Conservation (phyloP, 192 early-diverging fungal species). For the Backusella liffmaniae region DNA sequence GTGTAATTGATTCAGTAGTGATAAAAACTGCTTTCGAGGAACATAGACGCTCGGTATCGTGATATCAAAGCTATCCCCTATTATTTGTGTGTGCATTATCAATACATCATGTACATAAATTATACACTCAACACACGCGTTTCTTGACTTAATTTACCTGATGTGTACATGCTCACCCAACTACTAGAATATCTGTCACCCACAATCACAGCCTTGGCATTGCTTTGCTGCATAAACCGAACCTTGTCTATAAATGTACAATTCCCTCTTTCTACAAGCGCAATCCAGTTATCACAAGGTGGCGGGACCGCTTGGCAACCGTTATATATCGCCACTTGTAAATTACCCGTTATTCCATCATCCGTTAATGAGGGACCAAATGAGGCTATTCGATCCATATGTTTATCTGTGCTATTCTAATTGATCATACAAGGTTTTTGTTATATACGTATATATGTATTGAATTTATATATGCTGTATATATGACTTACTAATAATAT, state of each 20-base stretch:
- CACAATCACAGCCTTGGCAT: conserved; percentile 82
- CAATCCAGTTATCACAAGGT: conserved; percentile 60
- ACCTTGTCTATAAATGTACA: conserved; percentile 92
- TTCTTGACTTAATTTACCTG: conserved; percentile 36
- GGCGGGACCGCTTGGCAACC: conserved; percentile 54
- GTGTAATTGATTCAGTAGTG: conserved; percentile 42
- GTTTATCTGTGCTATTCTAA: conserved; percentile 52
- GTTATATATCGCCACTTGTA: conserved; percentile 39
- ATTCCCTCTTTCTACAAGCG: conserved; percentile 81
- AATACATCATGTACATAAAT: background rate
- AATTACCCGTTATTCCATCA: conserved; percentile 64
- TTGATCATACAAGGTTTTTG: background rate
- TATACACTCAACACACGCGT: background rate
- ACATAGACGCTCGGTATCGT: conserved; percentile 89
- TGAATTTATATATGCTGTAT: too few relatives aligned
- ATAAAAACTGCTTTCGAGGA: conserved; percentile 62
- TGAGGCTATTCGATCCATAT: conserved; percentile 70
- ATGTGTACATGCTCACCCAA: conserved; percentile 85
- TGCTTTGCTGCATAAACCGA: conserved; percentile 80
- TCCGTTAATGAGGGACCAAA: conserved; percentile 78
- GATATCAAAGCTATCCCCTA: conserved; percentile 81
- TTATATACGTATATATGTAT: too few relatives aligned
- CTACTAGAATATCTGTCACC: conserved; percentile 70
- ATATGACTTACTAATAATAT: too few relatives aligned
- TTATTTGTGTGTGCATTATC: background rate